These are phyloP conservation scores for Citrus glauca DNA, from an alignment of 345 rosid species.

Conservation along the genomic window DNA sequence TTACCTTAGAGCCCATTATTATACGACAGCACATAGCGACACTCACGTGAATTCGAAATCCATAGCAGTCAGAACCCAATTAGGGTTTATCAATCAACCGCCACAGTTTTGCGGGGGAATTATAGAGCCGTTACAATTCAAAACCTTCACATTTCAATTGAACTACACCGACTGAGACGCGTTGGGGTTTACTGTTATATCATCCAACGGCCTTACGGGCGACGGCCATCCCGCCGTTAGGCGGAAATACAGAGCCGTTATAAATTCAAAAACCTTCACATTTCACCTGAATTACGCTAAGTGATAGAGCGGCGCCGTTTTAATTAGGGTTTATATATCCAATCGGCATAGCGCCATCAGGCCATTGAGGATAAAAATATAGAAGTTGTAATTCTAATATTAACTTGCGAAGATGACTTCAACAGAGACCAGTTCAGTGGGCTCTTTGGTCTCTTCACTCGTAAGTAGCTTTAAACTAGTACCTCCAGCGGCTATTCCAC, in stretches of 20 bases:
- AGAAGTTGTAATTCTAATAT: not conserved
- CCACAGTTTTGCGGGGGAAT: not conserved
- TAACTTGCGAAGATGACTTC: conserved; percentile 13
- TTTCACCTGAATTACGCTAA: not conserved
- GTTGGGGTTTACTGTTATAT: not conserved
- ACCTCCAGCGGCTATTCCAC: conserved; percentile 67
- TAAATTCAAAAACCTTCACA: not conserved
- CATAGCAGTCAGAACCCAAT: not conserved
- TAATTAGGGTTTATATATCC: not conserved
- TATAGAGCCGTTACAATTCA: not conserved
- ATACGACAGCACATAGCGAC: not conserved
- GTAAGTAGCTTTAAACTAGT: conserved; percentile 57
- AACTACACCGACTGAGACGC: not conserved
- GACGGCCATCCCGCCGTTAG: not conserved
- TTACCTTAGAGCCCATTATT: not conserved
- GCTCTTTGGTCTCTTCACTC: conserved; percentile 49
- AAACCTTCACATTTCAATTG: not conserved
- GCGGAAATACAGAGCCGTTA: not conserved
- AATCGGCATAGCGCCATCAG: not conserved
- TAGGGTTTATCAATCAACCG: not conserved
- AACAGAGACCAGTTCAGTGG: conserved; percentile 21
- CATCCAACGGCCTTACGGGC: not conserved
- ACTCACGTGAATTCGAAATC: not conserved
- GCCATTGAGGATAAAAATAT: not conserved
- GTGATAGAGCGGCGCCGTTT: not conserved